phyloP scores from a whole-genome alignment of 2,329 filamentous ascomycete species.

The Pleoardoris graminearum region DNA sequence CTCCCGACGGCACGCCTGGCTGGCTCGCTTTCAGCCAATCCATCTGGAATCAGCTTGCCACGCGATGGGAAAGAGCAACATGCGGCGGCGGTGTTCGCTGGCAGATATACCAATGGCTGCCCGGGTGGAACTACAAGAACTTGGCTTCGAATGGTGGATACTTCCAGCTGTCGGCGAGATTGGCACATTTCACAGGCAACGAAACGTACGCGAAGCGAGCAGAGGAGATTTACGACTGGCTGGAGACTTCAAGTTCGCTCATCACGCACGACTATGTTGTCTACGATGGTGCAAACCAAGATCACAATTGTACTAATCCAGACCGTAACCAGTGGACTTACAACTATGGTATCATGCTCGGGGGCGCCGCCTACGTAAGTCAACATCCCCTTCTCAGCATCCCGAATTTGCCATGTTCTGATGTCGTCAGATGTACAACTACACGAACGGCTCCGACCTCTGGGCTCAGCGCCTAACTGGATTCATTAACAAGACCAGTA shows the following conservation, averaged over 20 bases:
- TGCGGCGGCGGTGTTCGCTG: conserved; percentile 37
- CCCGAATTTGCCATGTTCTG: not conserved
- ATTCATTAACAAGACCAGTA: conserved; percentile 38
- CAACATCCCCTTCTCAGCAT: not conserved
- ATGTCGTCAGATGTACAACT: conserved; percentile 43
- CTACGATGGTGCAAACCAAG: conserved; percentile 26
- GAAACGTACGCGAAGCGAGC: conserved; percentile 37
- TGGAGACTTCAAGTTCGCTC: conserved; percentile 19
- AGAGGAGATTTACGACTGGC: conserved; percentile 33
- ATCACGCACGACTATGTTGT: conserved; percentile 22
- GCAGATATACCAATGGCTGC: conserved; percentile 35
- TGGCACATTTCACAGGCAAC: conserved; percentile 38
- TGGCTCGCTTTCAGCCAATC: conserved; percentile 48
- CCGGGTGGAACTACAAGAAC: conserved; percentile 39
- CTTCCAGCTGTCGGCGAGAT: conserved; percentile 36
- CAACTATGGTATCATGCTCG: conserved; percentile 36
- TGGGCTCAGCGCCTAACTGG: conserved; percentile 37
- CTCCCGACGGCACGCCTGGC: conserved; percentile 39
- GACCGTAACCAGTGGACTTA: conserved; percentile 35
- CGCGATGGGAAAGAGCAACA: conserved; percentile 26
- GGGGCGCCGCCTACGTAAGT: conserved; percentile 30
- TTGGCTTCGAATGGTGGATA: conserved; percentile 38
- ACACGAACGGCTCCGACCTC: conserved; percentile 41
- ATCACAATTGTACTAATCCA: conserved; percentile 24
- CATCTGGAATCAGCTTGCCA: conserved; percentile 36